Base-by-base conservation (phyloP, 2,329 filamentous ascomycete genomes). In the Colletotrichum liriopes region DNA sequence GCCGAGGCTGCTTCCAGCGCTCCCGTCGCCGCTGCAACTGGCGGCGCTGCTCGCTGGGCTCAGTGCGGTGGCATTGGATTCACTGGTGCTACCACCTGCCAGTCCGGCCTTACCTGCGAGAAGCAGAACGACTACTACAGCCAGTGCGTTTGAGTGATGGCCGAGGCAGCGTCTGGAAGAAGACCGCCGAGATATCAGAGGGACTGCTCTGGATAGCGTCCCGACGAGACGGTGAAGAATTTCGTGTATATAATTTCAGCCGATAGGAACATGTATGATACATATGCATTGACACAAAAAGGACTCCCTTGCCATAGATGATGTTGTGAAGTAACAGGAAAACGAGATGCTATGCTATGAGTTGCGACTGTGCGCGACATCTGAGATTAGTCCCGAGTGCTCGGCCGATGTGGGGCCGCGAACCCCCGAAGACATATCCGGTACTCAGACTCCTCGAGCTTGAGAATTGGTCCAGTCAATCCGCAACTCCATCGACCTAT, bases 41-140 rank as follows among this genome's bases (percentile, higher is more conserved):
- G 66, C 56, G 74, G 67, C 39, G 76, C 79, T 16, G 74, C 75
- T 14, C 78, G 76, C 54, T 84, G 77, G 72, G 81, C 77, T 11
- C 82, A 84, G 74, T 85, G 83, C 55, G 83, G 82, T 35, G 83
- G 84, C 20, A 73, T 23, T 56, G 79, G 77, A 43, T 85, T 75
- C 71, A 79, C 60, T 18, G 84, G 84, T 20, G 77, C 82, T 56
- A 83, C 77, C 3, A 73, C 72, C 11, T 86, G 84, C 75, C 77
- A 73, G 32, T 74, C 76, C 26, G 79, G 79, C 12, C 79, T 68
- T 55, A 83, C 76, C 26, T 86, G 84, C 79, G 78, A 74, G 54
- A 79, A 78, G 70, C 45, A 78, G 67, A 86, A 85, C 75, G 78
- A 79, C 65, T 85, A 76, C 74, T 86, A 85, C 77, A 81, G 65